Percentiles rank a stretch among this genome's conserved stretches.
Conservation (phyloP, 2,329 filamentous ascomycete species). For the Aspergillus tanneri region DNA sequence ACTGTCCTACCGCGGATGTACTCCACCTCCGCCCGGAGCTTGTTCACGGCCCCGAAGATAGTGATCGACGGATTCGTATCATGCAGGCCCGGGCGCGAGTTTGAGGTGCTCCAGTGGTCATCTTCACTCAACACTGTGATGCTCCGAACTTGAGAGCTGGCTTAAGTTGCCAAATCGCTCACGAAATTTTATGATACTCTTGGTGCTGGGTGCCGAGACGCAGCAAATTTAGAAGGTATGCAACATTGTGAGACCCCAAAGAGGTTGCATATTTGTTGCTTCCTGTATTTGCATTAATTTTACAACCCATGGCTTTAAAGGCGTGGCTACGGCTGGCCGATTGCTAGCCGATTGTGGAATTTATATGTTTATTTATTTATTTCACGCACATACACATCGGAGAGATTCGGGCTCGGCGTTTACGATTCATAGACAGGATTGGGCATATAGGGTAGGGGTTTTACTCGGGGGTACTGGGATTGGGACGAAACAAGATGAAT, state of each 20-base stretch:
- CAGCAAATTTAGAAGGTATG: background rate
- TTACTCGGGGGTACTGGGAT: background rate
- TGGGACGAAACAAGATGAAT: background rate
- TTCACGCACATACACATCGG: background rate
- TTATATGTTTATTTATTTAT: background rate
- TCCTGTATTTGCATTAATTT: no score
- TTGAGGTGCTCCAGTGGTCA: slow-evolving; percentile 14
- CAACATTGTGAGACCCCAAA: no score
- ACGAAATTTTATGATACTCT: slow-evolving; percentile 1
- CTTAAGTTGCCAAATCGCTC: background rate
- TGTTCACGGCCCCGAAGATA: slow-evolving; percentile 32
- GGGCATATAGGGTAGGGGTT: background rate
- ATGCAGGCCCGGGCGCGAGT: slow-evolving; percentile 40
- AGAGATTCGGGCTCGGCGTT: slow-evolving; percentile 1
- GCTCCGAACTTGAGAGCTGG: slow-evolving; percentile 1
- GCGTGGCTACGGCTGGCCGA: no score
- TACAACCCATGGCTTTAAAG: no score
- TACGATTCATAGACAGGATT: background rate
- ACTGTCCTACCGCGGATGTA: slow-evolving; percentile 28
- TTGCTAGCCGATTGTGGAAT: background rate
- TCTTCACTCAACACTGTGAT: background rate
- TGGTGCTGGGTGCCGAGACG: slow-evolving; percentile 19
- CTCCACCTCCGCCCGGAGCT: slow-evolving; percentile 25
- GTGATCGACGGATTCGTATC: slow-evolving; percentile 43
- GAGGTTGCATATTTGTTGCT: no score